These are phyloP conservation scores for Byssochlamys sp. DNA, from an alignment of 2,329 filamentous ascomycete genomes.

Conservation along the genomic window DNA sequence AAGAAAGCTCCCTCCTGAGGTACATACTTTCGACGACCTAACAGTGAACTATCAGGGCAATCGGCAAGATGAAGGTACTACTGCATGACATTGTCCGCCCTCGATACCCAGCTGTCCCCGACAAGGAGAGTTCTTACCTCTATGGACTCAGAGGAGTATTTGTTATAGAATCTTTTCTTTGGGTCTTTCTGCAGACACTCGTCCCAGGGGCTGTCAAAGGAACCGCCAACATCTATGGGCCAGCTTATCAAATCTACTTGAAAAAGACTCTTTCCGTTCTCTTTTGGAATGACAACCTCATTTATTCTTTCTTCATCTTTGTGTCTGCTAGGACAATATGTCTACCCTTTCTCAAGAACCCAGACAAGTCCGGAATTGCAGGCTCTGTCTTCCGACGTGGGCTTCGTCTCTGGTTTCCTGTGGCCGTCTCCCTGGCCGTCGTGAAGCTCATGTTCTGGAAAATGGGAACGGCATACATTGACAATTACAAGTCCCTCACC, in stretches of 20 bases:
- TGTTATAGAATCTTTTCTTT: conserved; percentile 35
- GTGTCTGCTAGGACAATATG: conserved; percentile 36
- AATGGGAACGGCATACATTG: conserved; percentile 24
- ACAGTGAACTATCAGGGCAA: background rate
- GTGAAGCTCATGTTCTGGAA: conserved; percentile 27
- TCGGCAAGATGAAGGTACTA: background rate
- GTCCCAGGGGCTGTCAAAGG: conserved; percentile 33
- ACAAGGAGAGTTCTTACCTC: conserved; percentile 19
- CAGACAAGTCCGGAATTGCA: conserved; percentile 25
- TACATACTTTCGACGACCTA: background rate
- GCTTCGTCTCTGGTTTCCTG: conserved; percentile 34
- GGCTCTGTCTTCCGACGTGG: conserved; percentile 34
- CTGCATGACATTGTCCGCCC: background rate
- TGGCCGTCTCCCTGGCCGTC: conserved; percentile 32
- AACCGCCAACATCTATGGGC: conserved; percentile 26
- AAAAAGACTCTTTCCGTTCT: conserved; percentile 38
- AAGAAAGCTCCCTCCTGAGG: background rate
- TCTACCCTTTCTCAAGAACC: conserved; percentile 33
- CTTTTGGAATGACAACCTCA: conserved; percentile 38
- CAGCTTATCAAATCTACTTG: conserved; percentile 32
- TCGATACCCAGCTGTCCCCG: background rate
- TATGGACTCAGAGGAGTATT: conserved; percentile 38
- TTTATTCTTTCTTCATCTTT: conserved; percentile 39
- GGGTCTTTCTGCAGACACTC: conserved; percentile 38
- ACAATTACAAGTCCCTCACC: conserved; percentile 27